phyloP scores from a whole-genome alignment of 2,329 filamentous ascomycete species.

The Monilinia fructicola region DNA sequence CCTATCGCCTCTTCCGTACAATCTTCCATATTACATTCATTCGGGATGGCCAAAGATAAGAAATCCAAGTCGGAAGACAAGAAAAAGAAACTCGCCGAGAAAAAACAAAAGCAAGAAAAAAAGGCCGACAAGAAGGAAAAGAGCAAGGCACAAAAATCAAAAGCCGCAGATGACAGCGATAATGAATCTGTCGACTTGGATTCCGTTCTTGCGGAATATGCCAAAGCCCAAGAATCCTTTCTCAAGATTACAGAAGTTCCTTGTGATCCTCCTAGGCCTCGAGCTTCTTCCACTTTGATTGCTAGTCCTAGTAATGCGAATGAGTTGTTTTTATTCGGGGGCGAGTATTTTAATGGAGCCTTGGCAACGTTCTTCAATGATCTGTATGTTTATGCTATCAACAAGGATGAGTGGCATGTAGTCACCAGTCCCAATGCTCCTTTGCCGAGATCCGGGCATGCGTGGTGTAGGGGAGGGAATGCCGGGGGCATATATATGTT shows the following conservation, averaged over 20 bases:
- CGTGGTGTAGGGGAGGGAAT: conserved; percentile 89
- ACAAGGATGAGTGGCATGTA: conserved; percentile 84
- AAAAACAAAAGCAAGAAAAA: conserved; percentile 78
- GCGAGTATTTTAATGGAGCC: conserved; percentile 93
- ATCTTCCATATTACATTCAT: no score
- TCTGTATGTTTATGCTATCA: conserved; percentile 70
- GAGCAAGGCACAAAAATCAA: conserved; percentile 64
- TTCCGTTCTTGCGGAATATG: conserved; percentile 88
- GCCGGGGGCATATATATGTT: conserved; percentile 82
- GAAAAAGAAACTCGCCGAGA: conserved; percentile 58
- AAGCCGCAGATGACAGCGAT: conserved; percentile 77
- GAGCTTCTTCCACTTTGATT: conserved; percentile 78
- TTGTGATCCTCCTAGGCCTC: conserved; percentile 70
- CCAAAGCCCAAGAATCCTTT: conserved; percentile 88
- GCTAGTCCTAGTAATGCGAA: conserved; percentile 84
- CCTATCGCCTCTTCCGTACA: no score
- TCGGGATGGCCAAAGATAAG: conserved; percentile 51
- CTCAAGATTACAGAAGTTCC: conserved; percentile 86
- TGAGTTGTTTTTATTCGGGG: conserved; percentile 87
- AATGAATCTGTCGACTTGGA: conserved; percentile 92
- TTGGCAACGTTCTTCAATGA: conserved; percentile 72
- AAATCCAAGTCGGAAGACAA: conserved; percentile 49
- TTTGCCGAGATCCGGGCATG: conserved; percentile 86
- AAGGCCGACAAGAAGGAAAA: conserved; percentile 88
- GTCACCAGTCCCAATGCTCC: conserved; percentile 91